These are phyloP conservation scores for Petrea volubilis DNA, from an alignment of 257 asterid species.

Conservation along the genomic window DNA sequence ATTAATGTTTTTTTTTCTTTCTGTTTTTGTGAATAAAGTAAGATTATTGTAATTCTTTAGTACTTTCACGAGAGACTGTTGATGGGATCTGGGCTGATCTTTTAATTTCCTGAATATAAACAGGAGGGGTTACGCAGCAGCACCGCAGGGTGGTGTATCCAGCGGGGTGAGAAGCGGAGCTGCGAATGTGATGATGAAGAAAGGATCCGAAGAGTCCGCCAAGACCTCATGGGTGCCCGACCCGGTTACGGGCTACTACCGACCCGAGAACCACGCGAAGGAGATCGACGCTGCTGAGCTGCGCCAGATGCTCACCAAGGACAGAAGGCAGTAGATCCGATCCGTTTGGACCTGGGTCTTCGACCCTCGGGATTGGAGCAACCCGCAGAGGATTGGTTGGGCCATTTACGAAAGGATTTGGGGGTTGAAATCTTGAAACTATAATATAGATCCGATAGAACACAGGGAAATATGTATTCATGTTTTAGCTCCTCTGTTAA, in stretches of 20 bases:
- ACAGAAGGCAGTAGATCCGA: conserved; percentile 26
- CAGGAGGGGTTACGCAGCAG: conserved; percentile 36
- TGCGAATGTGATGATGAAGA: conserved; percentile 26
- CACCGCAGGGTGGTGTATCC: conserved; percentile 12
- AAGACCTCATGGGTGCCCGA: conserved; percentile 83
- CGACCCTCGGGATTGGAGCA: not conserved
- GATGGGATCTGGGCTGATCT: no score
- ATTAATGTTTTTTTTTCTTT: no score
- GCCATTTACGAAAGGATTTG: not conserved
- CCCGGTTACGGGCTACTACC: conserved; percentile 76
- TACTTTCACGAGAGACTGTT: no score
- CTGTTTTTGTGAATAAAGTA: no score
- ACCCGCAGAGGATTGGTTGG: not conserved
- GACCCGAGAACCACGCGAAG: conserved; percentile 58
- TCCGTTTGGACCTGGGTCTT: not conserved
- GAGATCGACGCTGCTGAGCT: conserved; percentile 67
- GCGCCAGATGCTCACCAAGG: conserved; percentile 47
- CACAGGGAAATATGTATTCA: not conserved
- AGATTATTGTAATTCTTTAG: no score
- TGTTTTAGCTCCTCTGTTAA: not conserved
- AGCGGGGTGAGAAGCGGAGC: conserved; percentile 20
- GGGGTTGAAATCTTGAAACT: no score
- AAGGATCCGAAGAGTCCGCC: conserved; percentile 44
- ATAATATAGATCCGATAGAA: not conserved
- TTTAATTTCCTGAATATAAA: not conserved